These are phyloP conservation scores for Conticribra weissflogii DNA, from an alignment of 108 stramenopile genomes.

Conservation along the genomic window DNA sequence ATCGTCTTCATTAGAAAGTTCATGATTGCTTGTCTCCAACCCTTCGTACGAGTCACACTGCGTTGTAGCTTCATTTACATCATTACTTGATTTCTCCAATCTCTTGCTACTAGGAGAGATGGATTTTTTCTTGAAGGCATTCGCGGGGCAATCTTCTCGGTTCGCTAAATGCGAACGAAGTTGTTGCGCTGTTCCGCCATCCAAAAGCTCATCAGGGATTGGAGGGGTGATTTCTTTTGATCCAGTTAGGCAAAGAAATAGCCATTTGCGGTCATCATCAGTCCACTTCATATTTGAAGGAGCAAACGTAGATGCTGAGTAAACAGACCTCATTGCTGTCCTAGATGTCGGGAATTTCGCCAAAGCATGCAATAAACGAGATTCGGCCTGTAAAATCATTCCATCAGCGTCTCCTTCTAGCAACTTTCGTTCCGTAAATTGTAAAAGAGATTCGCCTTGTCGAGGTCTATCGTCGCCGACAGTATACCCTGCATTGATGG, in stretches of 20 bases:
- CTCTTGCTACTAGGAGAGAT: background rate
- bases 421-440: slow-evolving; percentile 50
- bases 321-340: slow-evolving; percentile 51
- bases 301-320: slow-evolving; percentile 53
- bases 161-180: slow-evolving; percentile 36
- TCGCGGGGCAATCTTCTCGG: slow-evolving; percentile 45
- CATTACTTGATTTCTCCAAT: background rate
- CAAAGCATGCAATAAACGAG: slow-evolving; percentile 56
- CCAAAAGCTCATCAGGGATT: slow-evolving; percentile 42
- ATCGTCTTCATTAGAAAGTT: background rate
- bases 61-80: background rate
- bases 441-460: slow-evolving; percentile 28
- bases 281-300: slow-evolving; percentile 62
- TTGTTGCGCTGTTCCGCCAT: slow-evolving; percentile 33
- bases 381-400: slow-evolving; percentile 53
- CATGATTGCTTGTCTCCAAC: background rate
- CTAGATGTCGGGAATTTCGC: slow-evolving; percentile 60
- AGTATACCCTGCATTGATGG: slow-evolving; percentile 55
- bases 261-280: slow-evolving; percentile 63
- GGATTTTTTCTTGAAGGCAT: slow-evolving; percentile 39
- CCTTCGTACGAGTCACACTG: too few species aligned
- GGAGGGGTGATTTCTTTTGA: slow-evolving; percentile 39
- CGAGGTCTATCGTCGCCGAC: slow-evolving; percentile 22
- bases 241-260: slow-evolving; percentile 66
- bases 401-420: slow-evolving; percentile 42